Conservation (phyloP, 345 rosid genomes). For the Gossypium thurberi region DNA sequence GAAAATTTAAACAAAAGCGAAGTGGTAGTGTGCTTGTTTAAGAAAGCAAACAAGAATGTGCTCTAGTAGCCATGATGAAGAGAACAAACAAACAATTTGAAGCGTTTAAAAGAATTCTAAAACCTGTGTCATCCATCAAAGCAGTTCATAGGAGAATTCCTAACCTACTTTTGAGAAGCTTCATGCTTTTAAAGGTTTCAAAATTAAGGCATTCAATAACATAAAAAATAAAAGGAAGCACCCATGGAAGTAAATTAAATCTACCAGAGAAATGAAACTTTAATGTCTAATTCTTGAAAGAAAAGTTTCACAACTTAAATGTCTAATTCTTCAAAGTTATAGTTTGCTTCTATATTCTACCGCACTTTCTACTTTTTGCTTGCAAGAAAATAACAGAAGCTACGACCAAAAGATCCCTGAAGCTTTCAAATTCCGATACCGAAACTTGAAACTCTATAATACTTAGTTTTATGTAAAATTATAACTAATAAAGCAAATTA, state of each 20-base stretch:
- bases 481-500: constrained; percentile 6
- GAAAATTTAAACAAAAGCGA: not conserved
- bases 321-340: not conserved
- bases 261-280: not conserved
- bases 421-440: not conserved
- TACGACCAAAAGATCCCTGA: not conserved
- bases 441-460: not conserved
- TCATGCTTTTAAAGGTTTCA: not conserved
- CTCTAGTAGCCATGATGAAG: not conserved
- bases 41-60: not conserved
- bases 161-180: not conserved
- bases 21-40: not conserved
- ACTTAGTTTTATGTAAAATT: not conserved
- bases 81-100: not conserved
- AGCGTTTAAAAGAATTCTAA: not conserved
- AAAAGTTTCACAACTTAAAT: not conserved
- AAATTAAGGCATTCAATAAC: not conserved
- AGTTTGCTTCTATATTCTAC: not conserved
- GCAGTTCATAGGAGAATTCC: not conserved
- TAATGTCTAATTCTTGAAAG: not conserved
- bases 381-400: not conserved
- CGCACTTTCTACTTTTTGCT: not conserved
- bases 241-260: not conserved
- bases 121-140: not conserved
- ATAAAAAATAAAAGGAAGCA: not conserved